Percentiles rank a stretch among this genome's conserved stretches.
Conservation (phyloP, 2,329 filamentous ascomycete species). For the Westerdykella ornata region DNA sequence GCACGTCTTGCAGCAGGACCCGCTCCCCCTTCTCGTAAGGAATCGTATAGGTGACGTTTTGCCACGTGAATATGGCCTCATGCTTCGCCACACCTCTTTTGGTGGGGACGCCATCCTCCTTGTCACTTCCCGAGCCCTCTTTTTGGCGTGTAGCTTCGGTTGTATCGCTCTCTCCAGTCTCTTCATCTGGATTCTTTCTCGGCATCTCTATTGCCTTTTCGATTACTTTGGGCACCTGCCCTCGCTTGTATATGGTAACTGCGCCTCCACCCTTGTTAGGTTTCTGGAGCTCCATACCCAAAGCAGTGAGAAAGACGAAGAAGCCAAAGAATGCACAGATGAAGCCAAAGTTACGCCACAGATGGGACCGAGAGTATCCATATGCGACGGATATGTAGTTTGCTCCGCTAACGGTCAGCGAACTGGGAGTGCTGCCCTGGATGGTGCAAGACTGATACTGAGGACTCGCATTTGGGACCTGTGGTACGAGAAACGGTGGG, state of each 20-base stretch:
- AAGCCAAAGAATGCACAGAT: constrained; percentile 47
- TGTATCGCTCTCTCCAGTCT: constrained; percentile 40
- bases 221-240: constrained; percentile 54
- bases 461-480: constrained; percentile 40
- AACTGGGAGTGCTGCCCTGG: constrained; percentile 51
- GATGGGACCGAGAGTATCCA: constrained; percentile 50
- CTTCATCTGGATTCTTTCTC: constrained; percentile 45
- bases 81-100: constrained; percentile 54
- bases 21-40: constrained; percentile 41
- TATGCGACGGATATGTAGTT: constrained; percentile 52
- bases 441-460: constrained; percentile 55
- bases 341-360: constrained; percentile 56
- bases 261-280: constrained; percentile 54
- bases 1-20: constrained; percentile 52
- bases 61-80: constrained; percentile 66
- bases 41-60: constrained; percentile 74
- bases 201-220: constrained; percentile 52
- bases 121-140: constrained; percentile 20
- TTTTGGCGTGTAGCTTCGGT: constrained; percentile 16
- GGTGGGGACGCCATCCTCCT: constrained; percentile 19
- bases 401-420: constrained; percentile 48
- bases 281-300: constrained; percentile 47
- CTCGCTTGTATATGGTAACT: constrained; percentile 57
- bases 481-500: constrained; percentile 51
- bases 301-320: constrained; percentile 43